Conservation (phyloP, 768 basidiomycete species). For the Agrocybe praecox region DNA sequence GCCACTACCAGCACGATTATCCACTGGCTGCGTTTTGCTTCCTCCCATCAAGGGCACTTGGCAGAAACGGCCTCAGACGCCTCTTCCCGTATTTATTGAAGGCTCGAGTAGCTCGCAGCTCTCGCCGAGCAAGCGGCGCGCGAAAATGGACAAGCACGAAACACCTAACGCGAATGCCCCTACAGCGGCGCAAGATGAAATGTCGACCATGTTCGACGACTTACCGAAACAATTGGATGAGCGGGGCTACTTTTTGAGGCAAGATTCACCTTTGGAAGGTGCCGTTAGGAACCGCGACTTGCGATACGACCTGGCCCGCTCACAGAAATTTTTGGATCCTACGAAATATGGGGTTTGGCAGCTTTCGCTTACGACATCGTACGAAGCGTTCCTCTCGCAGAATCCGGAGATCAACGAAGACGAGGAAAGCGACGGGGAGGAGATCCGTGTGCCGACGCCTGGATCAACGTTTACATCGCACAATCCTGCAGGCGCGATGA, state of each 20-base stretch:
- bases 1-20: slow-evolving; percentile 3
- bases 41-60: slow-evolving; percentile 9
- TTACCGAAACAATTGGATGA: slow-evolving; percentile 10
- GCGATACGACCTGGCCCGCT: slow-evolving; percentile 19
- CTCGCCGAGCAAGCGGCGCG: slow-evolving; percentile 10
- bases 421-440: slow-evolving; percentile 3
- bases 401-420: slow-evolving; percentile 4
- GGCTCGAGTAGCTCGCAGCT: not conserved
- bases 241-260: not conserved
- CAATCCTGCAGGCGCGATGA: not conserved
- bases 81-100: not conserved
- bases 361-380: slow-evolving; percentile 21
- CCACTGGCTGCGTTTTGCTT: slow-evolving; percentile 8
- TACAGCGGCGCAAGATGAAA: not conserved
- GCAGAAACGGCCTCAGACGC: not conserved
- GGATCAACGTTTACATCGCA: not conserved
- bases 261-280: not conserved
- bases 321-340: slow-evolving; percentile 23
- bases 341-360: slow-evolving; percentile 7
- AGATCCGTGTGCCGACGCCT: not conserved
- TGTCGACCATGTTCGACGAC: slow-evolving; percentile 10
- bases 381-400: slow-evolving; percentile 18
- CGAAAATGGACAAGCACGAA: not conserved
- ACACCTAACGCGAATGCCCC: not conserved
- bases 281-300: slow-evolving; percentile 1